Percentiles rank a stretch among this genome's conserved stretches.
Conservation (phyloP, 2,329 filamentous ascomycete genomes). For the Xylaria sp. region DNA sequence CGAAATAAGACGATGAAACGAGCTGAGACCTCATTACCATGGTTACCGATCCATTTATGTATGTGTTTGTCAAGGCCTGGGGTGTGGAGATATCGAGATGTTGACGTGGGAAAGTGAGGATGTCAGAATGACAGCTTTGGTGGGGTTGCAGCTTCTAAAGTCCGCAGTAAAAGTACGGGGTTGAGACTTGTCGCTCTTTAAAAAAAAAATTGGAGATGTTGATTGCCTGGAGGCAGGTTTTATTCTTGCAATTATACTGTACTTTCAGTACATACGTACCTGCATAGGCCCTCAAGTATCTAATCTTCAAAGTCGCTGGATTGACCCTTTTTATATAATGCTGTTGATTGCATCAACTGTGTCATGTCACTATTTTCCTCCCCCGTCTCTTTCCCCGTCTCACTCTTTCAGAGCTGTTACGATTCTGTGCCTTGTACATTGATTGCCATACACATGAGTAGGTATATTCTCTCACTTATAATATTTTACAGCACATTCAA, state of each 20-base stretch:
- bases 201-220: not conserved
- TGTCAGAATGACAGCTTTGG: constrained; percentile 45
- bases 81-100: constrained; percentile 39
- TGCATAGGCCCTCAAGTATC: not conserved
- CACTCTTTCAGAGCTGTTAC: not conserved
- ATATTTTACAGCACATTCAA: constrained; percentile 30
- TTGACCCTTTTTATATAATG: not conserved
- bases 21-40: constrained; percentile 51
- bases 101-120: constrained; percentile 38
- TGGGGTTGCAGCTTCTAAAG: constrained; percentile 20
- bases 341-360: not conserved
- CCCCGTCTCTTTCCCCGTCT: not conserved
- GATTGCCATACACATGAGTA: constrained; percentile 6
- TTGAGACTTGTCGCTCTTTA: not conserved
- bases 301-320: not conserved
- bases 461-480: constrained; percentile 31
- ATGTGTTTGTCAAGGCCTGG: constrained; percentile 31
- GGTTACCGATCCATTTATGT: constrained; percentile 52
- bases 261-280: too few species aligned
- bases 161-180: not conserved
- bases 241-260: too few species aligned
- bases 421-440: not conserved
- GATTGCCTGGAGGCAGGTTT: not conserved
- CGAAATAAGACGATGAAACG: not conserved
- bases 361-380: not conserved